A percentile compares a stretch with the other conserved stretches of the same genome.
phyloP scores from a whole-genome alignment of 495 filamentous ascomycete genomes.

The Aspergillus taichungensis region DNA sequence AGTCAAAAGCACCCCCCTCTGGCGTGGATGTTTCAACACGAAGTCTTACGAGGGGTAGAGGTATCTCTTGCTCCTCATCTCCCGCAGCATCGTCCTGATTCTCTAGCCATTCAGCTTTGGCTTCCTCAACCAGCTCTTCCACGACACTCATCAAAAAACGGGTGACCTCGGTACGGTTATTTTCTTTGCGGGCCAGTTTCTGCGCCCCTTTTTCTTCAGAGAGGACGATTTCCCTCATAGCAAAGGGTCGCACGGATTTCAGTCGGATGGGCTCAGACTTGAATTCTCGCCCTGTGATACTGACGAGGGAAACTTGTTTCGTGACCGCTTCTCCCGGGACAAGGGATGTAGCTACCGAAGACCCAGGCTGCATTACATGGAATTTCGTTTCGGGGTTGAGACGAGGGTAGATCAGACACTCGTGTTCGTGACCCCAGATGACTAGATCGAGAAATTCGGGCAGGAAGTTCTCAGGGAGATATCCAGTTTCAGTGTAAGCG shows the following conservation, averaged over 20 bases:
- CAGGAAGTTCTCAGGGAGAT: constrained; percentile 89
- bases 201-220: constrained; percentile 68
- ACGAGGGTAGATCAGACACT: constrained; percentile 79
- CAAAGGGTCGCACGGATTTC: constrained; percentile 84
- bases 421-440: constrained; percentile 97
- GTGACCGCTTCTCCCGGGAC: constrained; percentile 82
- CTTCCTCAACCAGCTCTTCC: constrained; percentile 77
- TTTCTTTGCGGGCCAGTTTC: constrained; percentile 65
- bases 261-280: constrained; percentile 71
- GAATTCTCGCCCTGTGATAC: constrained; percentile 74
- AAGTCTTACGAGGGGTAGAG: constrained; percentile 77
- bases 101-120: constrained; percentile 68
- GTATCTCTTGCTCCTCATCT: constrained; percentile 47
- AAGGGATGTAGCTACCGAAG: constrained; percentile 89
- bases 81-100: constrained; percentile 51
- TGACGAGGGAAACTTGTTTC: constrained; percentile 84
- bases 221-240: constrained; percentile 75
- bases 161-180: constrained; percentile 75
- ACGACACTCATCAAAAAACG: constrained; percentile 67
- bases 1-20: constrained; percentile 78
- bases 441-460: constrained; percentile 88
- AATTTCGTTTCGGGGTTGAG: constrained; percentile 82
- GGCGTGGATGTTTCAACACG: constrained; percentile 86
- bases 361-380: constrained; percentile 94
- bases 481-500: constrained; percentile 79